Base-by-base conservation (phyloP, 2,329 filamentous ascomycete genomes). In the Stylonectria norvegica region DNA sequence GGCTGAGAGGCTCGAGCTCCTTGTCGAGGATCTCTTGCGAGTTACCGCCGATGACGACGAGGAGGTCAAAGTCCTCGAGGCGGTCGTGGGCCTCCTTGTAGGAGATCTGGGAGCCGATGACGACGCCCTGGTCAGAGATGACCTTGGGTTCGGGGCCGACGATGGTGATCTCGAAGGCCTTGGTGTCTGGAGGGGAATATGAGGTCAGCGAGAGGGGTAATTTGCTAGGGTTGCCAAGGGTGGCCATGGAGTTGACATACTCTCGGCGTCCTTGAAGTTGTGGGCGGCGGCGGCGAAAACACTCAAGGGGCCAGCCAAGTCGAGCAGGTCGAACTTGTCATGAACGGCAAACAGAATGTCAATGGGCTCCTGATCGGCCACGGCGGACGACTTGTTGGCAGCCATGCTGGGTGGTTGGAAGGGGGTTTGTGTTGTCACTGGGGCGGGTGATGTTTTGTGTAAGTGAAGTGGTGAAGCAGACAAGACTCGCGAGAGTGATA, bases 81-180 rank as follows among this genome's bases (percentile, higher is more conserved):
- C 74, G 73, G 44, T 87, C 78, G 66, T 88, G 76, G 47, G 86
- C 87, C 60, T 91, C 86, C 60, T 86, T 85, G 73, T 79, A 89
- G 61, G 81, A 75, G 64, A 90, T 82, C 66, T 93, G 83, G 47
- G 85, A 81, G 57, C 79, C 78, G 64, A 93, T 71, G 54, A 81
- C 73, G 59, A 84, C 76, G 52, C 86, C 86, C 64, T 89, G 72
- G 29, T 68, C 62, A 18, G 76, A 78, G 36, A 80, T 58, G 31
- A 78, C 69, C 64, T 76, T 71, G 54, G 72, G 64, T 55, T 80
- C 76, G 46, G 67, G 66, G 20, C 65, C 70, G 23, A 72, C 74
- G 48, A 80, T 65, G 53, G 76, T 80, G 57, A 75, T 67, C 43
- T 80, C 75, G 58, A 81, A 81, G 37, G 77, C 78, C 56, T 73